These are phyloP conservation scores for Leccinellum rugosiceps DNA, from an alignment of 768 basidiomycete genomes.

Conservation along the genomic window DNA sequence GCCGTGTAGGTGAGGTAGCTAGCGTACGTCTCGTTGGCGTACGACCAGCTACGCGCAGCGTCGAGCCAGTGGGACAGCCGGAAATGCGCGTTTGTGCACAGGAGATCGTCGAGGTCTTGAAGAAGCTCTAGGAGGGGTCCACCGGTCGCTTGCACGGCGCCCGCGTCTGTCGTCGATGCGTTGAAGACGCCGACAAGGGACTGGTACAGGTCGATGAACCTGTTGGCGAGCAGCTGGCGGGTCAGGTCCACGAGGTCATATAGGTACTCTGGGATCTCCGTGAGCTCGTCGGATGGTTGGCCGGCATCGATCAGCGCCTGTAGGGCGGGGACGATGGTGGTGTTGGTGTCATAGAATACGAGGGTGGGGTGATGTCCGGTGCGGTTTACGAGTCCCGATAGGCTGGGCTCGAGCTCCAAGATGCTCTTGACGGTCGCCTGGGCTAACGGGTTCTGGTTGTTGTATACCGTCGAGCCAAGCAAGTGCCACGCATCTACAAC, in stretches of 20 bases:
- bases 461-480: constrained; percentile 38
- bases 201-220: constrained; percentile 34
- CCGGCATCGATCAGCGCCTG: constrained; percentile 54
- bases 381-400: constrained; percentile 33
- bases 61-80: constrained; percentile 36
- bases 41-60: constrained; percentile 30
- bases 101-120: constrained; percentile 33
- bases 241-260: constrained; percentile 40
- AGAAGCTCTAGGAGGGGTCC: constrained; percentile 31
- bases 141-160: constrained; percentile 22
- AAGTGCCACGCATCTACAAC: constrained; percentile 35
- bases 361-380: constrained; percentile 33
- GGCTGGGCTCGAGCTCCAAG: constrained; percentile 34
- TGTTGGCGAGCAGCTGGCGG: constrained; percentile 39
- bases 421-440: constrained; percentile 38
- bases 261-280: constrained; percentile 31
- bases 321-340: constrained; percentile 73
- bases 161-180: constrained; percentile 15
- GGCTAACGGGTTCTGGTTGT: constrained; percentile 31
- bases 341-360: constrained; percentile 37
- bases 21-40: constrained; percentile 30
- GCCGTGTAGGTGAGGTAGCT: constrained; percentile 38
- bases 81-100: constrained; percentile 32
- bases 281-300: constrained; percentile 15
- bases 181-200: constrained; percentile 31